A percentile compares a stretch with the other conserved stretches of the same genome.
These are phyloP conservation scores for Malus hybrid DNA, from an alignment of 331 rosid genomes.

Conservation along the genomic window DNA sequence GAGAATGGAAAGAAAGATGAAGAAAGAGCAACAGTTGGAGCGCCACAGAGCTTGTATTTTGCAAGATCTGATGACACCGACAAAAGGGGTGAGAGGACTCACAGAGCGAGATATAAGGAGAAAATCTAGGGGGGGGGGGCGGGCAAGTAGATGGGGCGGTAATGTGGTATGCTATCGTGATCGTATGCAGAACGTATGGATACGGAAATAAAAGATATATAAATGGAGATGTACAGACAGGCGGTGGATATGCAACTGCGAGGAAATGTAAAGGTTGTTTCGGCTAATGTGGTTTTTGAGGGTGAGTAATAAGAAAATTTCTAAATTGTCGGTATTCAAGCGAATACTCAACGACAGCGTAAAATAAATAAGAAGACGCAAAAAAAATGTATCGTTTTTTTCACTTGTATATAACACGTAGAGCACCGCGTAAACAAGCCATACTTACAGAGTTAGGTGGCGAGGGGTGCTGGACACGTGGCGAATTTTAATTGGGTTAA, in stretches of 20 bases:
- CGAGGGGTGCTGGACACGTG: background rate
- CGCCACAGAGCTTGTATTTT: constrained; percentile 16
- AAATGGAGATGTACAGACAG: background rate
- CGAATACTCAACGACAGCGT: no score
- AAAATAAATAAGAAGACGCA: no score
- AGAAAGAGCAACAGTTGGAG: constrained; percentile 12
- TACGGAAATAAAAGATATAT: background rate
- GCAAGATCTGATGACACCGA: constrained; percentile 72
- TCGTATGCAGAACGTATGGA: constrained; percentile 3
- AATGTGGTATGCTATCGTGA: background rate
- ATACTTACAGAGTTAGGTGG: background rate
- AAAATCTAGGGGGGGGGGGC: constrained; percentile 44
- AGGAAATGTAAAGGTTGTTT: background rate
- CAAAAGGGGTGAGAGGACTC: constrained; percentile 22
- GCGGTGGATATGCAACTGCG: background rate
- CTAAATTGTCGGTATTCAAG: no score
- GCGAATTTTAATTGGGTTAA: background rate
- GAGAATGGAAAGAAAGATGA: background rate
- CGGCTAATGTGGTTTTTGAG: background rate
- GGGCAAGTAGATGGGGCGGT: background rate
- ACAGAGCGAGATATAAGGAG: constrained; percentile 20
- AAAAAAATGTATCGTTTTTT: no score
- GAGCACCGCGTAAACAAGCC: no score
- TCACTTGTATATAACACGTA: no score
- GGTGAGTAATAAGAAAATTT: background rate